Evolutionary conservation across 176 grass and related monocot genomes (phyloP), one percentile per base, ranked within the genome.

Genomic region (Bonia amplexicaulis): DNA sequence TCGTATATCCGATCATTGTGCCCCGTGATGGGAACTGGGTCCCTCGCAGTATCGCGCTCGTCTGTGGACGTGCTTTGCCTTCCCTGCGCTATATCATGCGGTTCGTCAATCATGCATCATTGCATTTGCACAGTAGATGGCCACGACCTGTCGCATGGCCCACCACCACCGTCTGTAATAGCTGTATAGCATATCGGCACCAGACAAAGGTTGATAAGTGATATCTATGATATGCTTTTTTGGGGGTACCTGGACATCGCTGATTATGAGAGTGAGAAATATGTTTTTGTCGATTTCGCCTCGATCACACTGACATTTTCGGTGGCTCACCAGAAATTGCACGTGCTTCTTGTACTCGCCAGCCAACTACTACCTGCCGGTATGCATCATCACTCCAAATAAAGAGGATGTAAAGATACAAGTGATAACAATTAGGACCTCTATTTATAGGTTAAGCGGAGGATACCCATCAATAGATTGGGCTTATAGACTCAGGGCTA

Each of bases 21-120:
- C n/a, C n/a, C 3, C n/a, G 1, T 12, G 12, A 2, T 27, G 60
- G 12, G 12, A 69, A 41, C 44, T 6, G 14, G 61, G 39, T 27
- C 59, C 61, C 23, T 19, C 6, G 11, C 74, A 19, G 13, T 48
- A 12, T 40, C 13, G 10, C 54, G 46, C 6, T 60, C 41, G 48
- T 74, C 71, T 51, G 42, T 45, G 31, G 55, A 74, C 82, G 72
- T 31, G 73, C 52, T 40, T 16, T 15, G 6, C 79, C 51, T 62
- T 80, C 41, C 22, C 27, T 41, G 1, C 9, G n/a, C 27, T 5
- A 67, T 25, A 44, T 71, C 44, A 42, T 42, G 12, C 53, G 16
- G 5, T 22, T 31, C 65, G 19, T 79, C 59, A 12, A 45, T 44
- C 33, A 7, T 44, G 42, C 22, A 25, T 44, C 37, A 37, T 57